Base-by-base conservation (phyloP, 257 asterid genomes). In the Oldenlandia corymbosa region DNA sequence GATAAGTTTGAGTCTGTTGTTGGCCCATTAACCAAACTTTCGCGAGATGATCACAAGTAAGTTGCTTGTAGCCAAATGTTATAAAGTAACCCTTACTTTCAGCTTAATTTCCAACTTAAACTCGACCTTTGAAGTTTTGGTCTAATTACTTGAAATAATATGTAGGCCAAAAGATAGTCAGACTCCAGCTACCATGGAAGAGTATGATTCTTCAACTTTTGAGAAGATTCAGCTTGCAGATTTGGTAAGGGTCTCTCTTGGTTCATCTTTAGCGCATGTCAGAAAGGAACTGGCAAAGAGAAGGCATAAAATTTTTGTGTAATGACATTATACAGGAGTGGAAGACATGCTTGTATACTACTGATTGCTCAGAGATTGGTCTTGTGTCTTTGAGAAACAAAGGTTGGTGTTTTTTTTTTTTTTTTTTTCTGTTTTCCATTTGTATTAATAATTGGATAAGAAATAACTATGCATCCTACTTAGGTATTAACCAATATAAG, bases 321-420 rank as follows among this genome's bases (percentile, higher is more conserved):
- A 9, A 55, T 51, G 45, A 23, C 60, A 59, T 76, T 70, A 57
- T 65, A 71, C 67, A 90, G 98, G 96, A 84, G 57, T 88, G 98
- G 96, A 79, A 78, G 76, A 76, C 78, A 42, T 56, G 81, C 71
- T 73, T 80, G 80, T 83, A 80, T 75, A 82, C 89, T 61, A 91
- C 91, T 2, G 98, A 88, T 71, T 86, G 90, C 84, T 78, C 95
- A 51, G 98, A 91, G 84, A 79, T 88, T 78, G 95, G 92, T 75
- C 88, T 88, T 36, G 96, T 91, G 57, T 65, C 74, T 27, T 57
- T 83, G 64, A 73, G 70, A 66, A 83, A 79, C 65, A 72, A 95
- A 71, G 98, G 98, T 88, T 78, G 57, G 82, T 76, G 60, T 68
- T 53, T 27, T 4, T 32, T 12, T 12, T 5, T 36, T 51, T 24